Evolutionary conservation across 805 yeast genomes (phyloP), one percentile per base, ranked within the genome.

Genomic region (Zygosaccharomyces bailii): DNA sequence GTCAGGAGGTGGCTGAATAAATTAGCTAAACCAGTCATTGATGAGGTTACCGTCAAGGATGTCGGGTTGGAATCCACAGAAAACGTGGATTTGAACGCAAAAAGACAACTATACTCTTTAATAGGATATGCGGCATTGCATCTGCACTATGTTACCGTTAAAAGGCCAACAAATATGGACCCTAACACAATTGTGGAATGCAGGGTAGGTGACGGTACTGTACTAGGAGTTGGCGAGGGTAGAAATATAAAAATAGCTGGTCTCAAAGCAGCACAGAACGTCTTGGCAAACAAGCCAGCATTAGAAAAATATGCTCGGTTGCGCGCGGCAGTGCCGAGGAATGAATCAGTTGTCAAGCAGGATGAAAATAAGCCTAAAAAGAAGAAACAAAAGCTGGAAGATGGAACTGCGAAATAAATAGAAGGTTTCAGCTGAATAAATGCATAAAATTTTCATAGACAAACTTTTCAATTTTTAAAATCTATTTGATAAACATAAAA

Each of bases 241-340:
- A 71, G 75, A 18, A 82, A 78, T 49, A 69, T 73, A 3, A 86
- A 84, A 60, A 82, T 79, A 21, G 98, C 97, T 0, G 93, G 96
- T 0, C 63, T 78, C 17, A 70, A 83, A 44, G 96, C 97, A 0
- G 99, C 99, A 0, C 83, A 82, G 81, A 69, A 72, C 41, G 96
- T 91, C 0, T 67, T 91, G 36, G 65, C 68, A 8, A 79, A 86
- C 50, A 75, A 74, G 34, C 69, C 68, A 0, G 45, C 78, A 23
- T 69, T 88, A 37, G 90, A 84, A 48, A 82, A 82, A 55, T 86
- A 76, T 59, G 78, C 79, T 10, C 70, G 71, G 32, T 48, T 73
- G 16, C 69, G 96, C 48, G 73, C 81, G n/a, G 58, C 71, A 10
- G 70, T 72, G 11, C 81, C 81, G 21, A 70, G 75, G 52, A 67